Evolutionary conservation across 345 rosid genomes (phyloP).

Genomic region (Gossypium sturtianum): DNA sequence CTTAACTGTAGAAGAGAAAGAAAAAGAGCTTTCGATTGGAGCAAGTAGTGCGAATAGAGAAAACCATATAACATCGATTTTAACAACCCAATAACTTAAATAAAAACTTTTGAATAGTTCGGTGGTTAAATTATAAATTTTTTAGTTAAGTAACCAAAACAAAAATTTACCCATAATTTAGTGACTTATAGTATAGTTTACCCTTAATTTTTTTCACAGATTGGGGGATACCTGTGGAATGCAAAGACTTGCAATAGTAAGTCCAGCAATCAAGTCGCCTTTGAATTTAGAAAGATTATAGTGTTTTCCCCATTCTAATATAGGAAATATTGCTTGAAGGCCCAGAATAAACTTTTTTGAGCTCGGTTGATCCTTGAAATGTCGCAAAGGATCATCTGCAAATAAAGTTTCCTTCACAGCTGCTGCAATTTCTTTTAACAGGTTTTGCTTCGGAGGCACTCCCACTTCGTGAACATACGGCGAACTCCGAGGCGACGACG

Average conservation of each 20-base stretch:
- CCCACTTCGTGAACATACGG: slow-evolving; percentile 65
- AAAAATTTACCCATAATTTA: no score
- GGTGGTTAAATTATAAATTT: no score
- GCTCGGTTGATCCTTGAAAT: slow-evolving; percentile 62
- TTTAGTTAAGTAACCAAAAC: no score
- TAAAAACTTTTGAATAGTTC: no score
- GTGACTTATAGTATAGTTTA: no score
- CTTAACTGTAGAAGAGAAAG: no score
- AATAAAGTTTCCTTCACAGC: slow-evolving; percentile 76
- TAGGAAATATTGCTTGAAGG: slow-evolving; percentile 69
- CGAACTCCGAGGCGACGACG: slow-evolving; percentile 13
- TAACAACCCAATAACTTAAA: no score
- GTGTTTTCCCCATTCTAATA: slow-evolving; percentile 58
- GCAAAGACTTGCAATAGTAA: slow-evolving; percentile 93
- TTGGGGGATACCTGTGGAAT: slow-evolving; percentile 64
- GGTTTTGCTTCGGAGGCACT: slow-evolving; percentile 67
- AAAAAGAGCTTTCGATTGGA: no score
- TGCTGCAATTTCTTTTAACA: slow-evolving; percentile 51
- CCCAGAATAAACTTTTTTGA: slow-evolving; percentile 57
- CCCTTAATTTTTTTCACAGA: no score
- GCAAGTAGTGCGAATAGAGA: no score
- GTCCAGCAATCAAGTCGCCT: slow-evolving; percentile 78
- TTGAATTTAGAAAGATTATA: slow-evolving; percentile 48
- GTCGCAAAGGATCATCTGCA: slow-evolving; percentile 77
- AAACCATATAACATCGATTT: no score